Conservation (phyloP, 192 early-diverging fungal species). For the Linnemannia schmuckeri region DNA sequence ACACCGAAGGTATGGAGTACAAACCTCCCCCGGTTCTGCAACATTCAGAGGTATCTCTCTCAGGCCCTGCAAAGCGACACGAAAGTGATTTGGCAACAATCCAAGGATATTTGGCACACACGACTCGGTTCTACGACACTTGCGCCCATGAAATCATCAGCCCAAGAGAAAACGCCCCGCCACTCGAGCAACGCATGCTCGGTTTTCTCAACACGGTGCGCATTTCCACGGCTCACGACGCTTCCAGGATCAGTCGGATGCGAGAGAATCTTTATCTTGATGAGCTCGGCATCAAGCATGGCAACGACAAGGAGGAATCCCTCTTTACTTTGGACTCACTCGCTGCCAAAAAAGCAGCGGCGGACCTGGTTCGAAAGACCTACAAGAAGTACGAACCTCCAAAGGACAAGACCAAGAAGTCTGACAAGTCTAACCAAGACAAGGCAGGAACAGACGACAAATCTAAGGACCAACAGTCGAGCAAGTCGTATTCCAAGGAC, state of each 20-base stretch:
- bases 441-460: neutral
- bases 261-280: neutral
- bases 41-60: no score
- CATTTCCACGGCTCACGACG: neutral
- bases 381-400: neutral
- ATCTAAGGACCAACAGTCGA: neutral
- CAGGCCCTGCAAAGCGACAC: no score
- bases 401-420: neutral
- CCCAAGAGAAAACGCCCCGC: neutral
- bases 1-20: no score
- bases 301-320: neutral
- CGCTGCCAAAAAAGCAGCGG: neutral
- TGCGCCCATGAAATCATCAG: neutral
- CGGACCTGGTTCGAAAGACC: neutral
- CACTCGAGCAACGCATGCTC: no score
- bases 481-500: neutral
- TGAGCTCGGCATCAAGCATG: conserved; percentile 4
- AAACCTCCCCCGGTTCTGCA: no score
- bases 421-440: neutral
- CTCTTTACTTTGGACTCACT: neutral
- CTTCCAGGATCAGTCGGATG: conserved; percentile 4
- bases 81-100: no score
- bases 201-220: no score
- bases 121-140: no score
- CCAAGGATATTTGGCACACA: no score